phyloP scores from a whole-genome alignment of 2,329 filamentous ascomycete genomes.

The Scopulariopsis brevicaulis region DNA sequence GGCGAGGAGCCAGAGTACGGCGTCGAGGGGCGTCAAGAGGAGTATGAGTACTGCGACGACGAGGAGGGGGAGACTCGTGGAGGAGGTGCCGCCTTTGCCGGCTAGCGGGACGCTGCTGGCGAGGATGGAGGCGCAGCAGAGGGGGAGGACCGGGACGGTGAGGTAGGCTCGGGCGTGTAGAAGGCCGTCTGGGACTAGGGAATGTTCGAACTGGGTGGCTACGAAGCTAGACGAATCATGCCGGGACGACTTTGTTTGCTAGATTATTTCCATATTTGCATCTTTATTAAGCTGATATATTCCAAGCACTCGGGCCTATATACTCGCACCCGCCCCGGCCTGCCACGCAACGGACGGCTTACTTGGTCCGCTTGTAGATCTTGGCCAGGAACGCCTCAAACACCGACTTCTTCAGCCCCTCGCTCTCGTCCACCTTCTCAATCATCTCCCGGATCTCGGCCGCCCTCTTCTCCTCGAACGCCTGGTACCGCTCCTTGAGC shows the following conservation, averaged over 20 bases:
- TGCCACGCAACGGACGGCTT: constrained; percentile 17
- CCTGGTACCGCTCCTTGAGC: constrained; percentile 71
- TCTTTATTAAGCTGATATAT: neutral
- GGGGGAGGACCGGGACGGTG: constrained; percentile 2
- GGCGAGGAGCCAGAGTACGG: constrained; percentile 1
- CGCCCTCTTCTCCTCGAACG: constrained; percentile 83
- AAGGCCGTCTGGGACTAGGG: neutral
- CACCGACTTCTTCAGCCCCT: constrained; percentile 80
- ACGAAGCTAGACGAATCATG: neutral
- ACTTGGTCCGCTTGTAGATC: constrained; percentile 98
- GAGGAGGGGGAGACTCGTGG: neutral
- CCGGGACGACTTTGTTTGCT: neutral
- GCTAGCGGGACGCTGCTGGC: neutral
- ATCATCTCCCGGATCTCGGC: constrained; percentile 69
- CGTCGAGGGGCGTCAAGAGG: constrained; percentile 1
- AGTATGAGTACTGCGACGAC: constrained; percentile 1
- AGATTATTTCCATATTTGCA: neutral
- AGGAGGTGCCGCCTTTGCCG: constrained; percentile 3
- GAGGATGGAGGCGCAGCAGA: neutral
- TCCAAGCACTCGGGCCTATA: neutral
- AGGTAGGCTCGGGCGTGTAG: neutral
- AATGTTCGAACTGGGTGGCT: neutral
- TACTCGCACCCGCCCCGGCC: neutral
- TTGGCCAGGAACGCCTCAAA: constrained; percentile 87
- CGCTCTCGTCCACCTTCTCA: constrained; percentile 67